Percentiles rank a stretch among this genome's conserved stretches.
These are phyloP conservation scores for Barbarea vulgaris DNA, from an alignment of 345 rosid species.

Conservation along the genomic window DNA sequence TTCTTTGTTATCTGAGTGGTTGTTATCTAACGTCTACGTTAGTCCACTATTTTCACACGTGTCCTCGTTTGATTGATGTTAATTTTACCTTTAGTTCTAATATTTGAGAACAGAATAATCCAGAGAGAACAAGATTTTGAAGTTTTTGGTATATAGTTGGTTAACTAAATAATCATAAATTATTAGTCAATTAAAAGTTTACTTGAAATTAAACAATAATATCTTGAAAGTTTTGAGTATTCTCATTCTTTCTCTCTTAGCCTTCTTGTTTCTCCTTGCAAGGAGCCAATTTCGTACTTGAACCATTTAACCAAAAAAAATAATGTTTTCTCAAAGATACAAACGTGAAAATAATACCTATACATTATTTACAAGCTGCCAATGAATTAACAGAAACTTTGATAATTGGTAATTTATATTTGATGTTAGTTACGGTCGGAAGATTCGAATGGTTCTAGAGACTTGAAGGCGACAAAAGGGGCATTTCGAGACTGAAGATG, in stretches of 20 bases:
- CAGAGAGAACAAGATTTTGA: too few relatives aligned
- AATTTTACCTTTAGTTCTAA: background rate
- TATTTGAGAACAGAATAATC: background rate
- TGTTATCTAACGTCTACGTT: conserved; percentile 41
- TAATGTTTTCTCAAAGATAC: background rate
- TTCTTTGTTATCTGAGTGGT: conserved; percentile 39
- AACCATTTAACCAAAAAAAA: too few relatives aligned
- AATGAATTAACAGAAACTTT: conserved; percentile 14
- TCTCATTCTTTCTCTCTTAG: too few relatives aligned
- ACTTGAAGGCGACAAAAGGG: conserved; percentile 92
- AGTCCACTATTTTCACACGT: conserved; percentile 5
- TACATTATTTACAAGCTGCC: conserved; percentile 26
- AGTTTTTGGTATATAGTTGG: too few relatives aligned
- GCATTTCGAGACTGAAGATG: conserved; percentile 78
- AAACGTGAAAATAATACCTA: background rate
- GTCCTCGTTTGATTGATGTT: background rate
- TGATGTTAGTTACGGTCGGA: conserved; percentile 51
- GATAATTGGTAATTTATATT: background rate
- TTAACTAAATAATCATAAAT: background rate
- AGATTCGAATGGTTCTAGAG: conserved; percentile 62
- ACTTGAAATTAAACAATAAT: too few relatives aligned
- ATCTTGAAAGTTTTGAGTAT: too few relatives aligned
- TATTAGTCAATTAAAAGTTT: background rate
- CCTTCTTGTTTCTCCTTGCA: too few relatives aligned
- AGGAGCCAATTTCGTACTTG: background rate